Evolutionary conservation across 2,329 filamentous ascomycete species (phyloP).

Genomic region (Drechslerella coelobrocha): DNA sequence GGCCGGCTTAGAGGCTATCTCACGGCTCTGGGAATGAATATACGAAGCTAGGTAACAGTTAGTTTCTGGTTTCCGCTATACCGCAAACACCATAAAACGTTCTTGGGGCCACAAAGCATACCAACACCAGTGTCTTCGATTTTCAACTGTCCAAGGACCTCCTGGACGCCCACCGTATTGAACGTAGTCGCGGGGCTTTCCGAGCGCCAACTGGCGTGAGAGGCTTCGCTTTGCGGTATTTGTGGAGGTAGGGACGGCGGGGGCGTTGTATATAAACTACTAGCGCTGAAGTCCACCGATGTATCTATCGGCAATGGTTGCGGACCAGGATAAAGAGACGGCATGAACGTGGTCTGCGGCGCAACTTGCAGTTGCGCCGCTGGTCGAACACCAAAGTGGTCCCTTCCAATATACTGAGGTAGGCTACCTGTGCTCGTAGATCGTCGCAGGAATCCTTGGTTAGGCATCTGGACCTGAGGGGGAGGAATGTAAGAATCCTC

Average conservation of each 20-base stretch:
- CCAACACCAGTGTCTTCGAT: constrained; percentile 87
- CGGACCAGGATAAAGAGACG: constrained; percentile 25
- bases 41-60: constrained; percentile 62
- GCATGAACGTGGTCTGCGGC: constrained; percentile 43
- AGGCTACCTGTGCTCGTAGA: constrained; percentile 49
- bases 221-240: constrained; percentile 35
- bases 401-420: constrained; percentile 39
- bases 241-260: constrained; percentile 35
- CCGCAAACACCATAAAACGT: constrained; percentile 21
- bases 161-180: constrained; percentile 72
- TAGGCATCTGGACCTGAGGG: constrained; percentile 37
- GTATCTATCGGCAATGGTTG: constrained; percentile 23
- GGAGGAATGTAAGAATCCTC: constrained; percentile 58
- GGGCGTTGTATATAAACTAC: constrained; percentile 37
- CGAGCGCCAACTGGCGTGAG: constrained; percentile 37
- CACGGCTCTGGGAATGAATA: constrained; percentile 70
- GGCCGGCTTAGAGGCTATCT: constrained; percentile 64
- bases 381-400: constrained; percentile 44
- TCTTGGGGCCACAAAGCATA: constrained; percentile 61
- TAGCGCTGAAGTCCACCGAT: constrained; percentile 28
- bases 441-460: constrained; percentile 51
- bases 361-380: constrained; percentile 41
- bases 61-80: constrained; percentile 2
- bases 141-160: constrained; percentile 83
- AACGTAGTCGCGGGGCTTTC: constrained; percentile 37